Evolutionary conservation across 352 stramenopile species (phyloP).

Genomic region (Globisporangium paddicum): DNA sequence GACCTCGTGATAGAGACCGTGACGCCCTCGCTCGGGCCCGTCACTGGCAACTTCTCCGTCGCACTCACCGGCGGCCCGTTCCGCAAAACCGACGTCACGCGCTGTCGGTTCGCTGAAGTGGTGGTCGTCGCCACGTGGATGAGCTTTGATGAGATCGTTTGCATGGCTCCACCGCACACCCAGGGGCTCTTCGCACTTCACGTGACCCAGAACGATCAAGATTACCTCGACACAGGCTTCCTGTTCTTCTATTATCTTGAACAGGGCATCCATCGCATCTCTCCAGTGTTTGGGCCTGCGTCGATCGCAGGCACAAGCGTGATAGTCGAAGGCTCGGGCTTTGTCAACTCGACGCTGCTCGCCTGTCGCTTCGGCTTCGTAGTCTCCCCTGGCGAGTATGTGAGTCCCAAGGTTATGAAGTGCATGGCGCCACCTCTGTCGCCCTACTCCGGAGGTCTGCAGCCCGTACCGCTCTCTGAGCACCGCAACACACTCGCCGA

Average conservation of each 20-base stretch:
- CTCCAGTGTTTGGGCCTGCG: slow-evolving; percentile 87
- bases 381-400: slow-evolving; percentile 79
- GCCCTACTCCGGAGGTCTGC: slow-evolving; percentile 43
- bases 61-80: slow-evolving; percentile 82
- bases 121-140: slow-evolving; percentile 62
- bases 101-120: slow-evolving; percentile 83
- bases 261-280: slow-evolving; percentile 67
- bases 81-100: slow-evolving; percentile 52
- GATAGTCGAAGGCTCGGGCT: slow-evolving; percentile 78
- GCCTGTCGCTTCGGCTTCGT: slow-evolving; percentile 86
- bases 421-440: slow-evolving; percentile 82
- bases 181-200: slow-evolving; percentile 75
- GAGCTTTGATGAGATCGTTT: slow-evolving; percentile 69
- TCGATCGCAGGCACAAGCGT: slow-evolving; percentile 78
- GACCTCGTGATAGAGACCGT: slow-evolving; percentile 58
- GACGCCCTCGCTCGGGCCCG: slow-evolving; percentile 69
- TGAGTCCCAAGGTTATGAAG: slow-evolving; percentile 68
- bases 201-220: slow-evolving; percentile 91
- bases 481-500: slow-evolving; percentile 60
- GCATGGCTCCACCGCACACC: slow-evolving; percentile 62
- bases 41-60: slow-evolving; percentile 87
- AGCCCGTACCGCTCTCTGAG: slow-evolving; percentile 59
- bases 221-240: slow-evolving; percentile 70
- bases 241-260: slow-evolving; percentile 86
- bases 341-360: slow-evolving; percentile 84